These are phyloP conservation scores for Spergularia bocconei DNA, from an alignment of 148 eudicot species.

Conservation along the genomic window DNA sequence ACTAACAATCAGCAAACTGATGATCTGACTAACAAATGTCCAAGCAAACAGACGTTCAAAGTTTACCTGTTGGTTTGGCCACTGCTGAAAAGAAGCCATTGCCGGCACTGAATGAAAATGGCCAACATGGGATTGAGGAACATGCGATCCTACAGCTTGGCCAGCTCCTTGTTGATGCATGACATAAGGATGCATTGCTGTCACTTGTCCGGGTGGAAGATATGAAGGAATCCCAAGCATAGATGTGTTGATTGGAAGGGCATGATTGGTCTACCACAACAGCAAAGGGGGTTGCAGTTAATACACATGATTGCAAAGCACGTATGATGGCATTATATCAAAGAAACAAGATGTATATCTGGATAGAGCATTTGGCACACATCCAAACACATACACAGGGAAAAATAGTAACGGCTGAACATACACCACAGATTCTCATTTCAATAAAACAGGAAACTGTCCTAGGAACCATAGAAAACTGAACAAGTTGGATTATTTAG, in stretches of 20 bases:
- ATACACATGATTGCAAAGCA: background rate
- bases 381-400: background rate
- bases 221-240: conserved; percentile 76
- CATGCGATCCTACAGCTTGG: conserved; percentile 59
- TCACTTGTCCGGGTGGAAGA: conserved; percentile 62
- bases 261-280: conserved; percentile 49
- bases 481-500: no score
- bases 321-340: background rate
- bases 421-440: no score
- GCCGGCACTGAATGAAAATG: conserved; percentile 62
- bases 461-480: no score
- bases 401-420: background rate
- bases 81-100: conserved; percentile 49
- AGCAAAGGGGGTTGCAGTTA: background rate
- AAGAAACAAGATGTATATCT: background rate
- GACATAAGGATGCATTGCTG: conserved; percentile 76
- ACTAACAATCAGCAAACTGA: conserved; percentile 17
- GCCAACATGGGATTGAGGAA: conserved; percentile 55
- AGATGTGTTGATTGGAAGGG: conserved; percentile 58
- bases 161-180: conserved; percentile 78
- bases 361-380: background rate
- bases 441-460: no score
- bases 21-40: background rate
- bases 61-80: conserved; percentile 78
- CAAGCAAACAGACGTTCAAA: background rate